Percentiles rank a stretch among this genome's conserved stretches.
These are phyloP conservation scores for Quercus suber DNA, from an alignment of 306 rosid genomes.

Conservation along the genomic window DNA sequence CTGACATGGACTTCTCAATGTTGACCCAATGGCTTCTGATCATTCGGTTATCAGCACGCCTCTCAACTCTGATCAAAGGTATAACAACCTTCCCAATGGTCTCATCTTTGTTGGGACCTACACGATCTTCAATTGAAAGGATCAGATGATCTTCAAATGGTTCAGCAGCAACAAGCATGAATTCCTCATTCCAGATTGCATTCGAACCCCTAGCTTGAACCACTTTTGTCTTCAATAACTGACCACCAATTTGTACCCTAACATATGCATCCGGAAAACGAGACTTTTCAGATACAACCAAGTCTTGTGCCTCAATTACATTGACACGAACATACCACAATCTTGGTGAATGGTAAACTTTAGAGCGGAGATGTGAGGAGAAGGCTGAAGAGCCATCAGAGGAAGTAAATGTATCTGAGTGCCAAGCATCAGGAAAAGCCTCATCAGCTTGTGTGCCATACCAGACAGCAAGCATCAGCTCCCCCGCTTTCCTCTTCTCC, in stretches of 20 bases:
- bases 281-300: slow-evolving; percentile 62
- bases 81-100: slow-evolving; percentile 56
- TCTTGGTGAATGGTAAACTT: slow-evolving; percentile 83
- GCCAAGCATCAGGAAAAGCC: slow-evolving; percentile 97
- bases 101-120: slow-evolving; percentile 75
- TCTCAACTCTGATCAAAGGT: slow-evolving; percentile 46
- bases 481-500: slow-evolving; percentile 62
- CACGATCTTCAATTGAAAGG: slow-evolving; percentile 66
- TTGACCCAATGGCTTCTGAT: slow-evolving; percentile 53
- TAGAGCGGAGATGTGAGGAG: slow-evolving; percentile 55
- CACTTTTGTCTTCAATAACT: slow-evolving; percentile 48
- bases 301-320: slow-evolving; percentile 84
- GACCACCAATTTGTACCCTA: slow-evolving; percentile 75
- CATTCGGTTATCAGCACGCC: slow-evolving; percentile 59
- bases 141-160: slow-evolving; percentile 81
- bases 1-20: slow-evolving; percentile 62
- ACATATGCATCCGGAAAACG: slow-evolving; percentile 61
- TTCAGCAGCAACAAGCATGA: slow-evolving; percentile 77
- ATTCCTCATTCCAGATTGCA: slow-evolving; percentile 70
- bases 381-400: slow-evolving; percentile 35
- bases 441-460: slow-evolving; percentile 95
- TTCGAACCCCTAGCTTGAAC: slow-evolving; percentile 47
- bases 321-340: slow-evolving; percentile 78
- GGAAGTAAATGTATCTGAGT: slow-evolving; percentile 77
- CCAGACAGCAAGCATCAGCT: slow-evolving; percentile 98